phyloP scores from a whole-genome alignment of 371 early-diverging fungal genomes.

The Ordospora pajunii region DNA sequence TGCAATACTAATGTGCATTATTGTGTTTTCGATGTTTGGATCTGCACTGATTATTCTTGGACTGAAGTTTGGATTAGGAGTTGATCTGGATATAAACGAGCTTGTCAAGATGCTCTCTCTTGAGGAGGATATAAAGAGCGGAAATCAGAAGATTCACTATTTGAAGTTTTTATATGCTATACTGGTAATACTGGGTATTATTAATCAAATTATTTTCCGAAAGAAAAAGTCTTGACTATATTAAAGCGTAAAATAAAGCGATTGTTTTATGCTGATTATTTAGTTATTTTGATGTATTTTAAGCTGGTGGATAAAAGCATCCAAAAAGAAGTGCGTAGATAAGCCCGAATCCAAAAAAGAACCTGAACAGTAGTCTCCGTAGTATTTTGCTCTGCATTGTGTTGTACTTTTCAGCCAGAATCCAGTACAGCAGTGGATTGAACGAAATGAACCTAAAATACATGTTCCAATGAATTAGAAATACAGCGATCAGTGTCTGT shows the following conservation, averaged over 20 bases:
- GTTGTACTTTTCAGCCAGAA: slow-evolving; percentile 23
- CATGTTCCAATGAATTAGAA: slow-evolving; percentile 59
- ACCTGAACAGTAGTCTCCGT: slow-evolving; percentile 28
- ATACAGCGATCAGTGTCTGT: slow-evolving; percentile 49
- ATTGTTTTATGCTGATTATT: background rate
- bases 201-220: background rate
- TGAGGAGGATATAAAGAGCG: too few relatives aligned
- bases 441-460: slow-evolving; percentile 58
- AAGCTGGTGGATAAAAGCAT: slow-evolving; percentile 58
- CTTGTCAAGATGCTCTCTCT: background rate
- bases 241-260: background rate
- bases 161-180: too few relatives aligned
- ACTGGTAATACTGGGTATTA: background rate
- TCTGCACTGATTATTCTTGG: background rate
- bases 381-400: background rate
- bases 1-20: background rate
- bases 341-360: slow-evolving; percentile 51
- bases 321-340: slow-evolving; percentile 54
- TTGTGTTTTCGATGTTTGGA: background rate
- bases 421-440: slow-evolving; percentile 60
- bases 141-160: too few relatives aligned
- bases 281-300: background rate
- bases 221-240: background rate
- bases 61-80: background rate
- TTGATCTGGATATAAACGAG: background rate